Evolutionary conservation across 192 early-diverging fungal species (phyloP).

Genomic region (Linnemannia elongata): DNA sequence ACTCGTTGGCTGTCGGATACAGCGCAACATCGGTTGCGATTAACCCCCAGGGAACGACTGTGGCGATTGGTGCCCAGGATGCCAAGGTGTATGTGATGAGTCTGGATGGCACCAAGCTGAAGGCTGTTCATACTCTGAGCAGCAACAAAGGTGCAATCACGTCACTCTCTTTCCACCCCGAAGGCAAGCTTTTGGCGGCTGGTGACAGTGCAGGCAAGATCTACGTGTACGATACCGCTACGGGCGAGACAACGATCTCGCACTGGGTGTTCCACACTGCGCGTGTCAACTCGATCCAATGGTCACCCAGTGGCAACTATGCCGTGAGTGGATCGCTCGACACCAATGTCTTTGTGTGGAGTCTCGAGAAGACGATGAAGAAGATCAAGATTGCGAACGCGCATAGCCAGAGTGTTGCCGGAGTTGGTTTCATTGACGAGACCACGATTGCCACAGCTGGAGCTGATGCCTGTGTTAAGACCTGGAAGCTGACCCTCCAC

Average conservation of each 20-base stretch:
- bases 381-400: slow-evolving; percentile 82
- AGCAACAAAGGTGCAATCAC: slow-evolving; percentile 80
- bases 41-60: slow-evolving; percentile 58
- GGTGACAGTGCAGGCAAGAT: slow-evolving; percentile 90
- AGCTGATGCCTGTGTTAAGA: slow-evolving; percentile 86
- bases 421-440: slow-evolving; percentile 78
- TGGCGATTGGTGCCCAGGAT: slow-evolving; percentile 82
- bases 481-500: slow-evolving; percentile 65
- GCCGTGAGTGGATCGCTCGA: slow-evolving; percentile 89
- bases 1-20: slow-evolving; percentile 55
- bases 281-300: slow-evolving; percentile 84
- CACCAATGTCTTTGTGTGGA: slow-evolving; percentile 94
- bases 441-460: slow-evolving; percentile 81
- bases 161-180: slow-evolving; percentile 82
- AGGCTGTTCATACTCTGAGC: slow-evolving; percentile 31
- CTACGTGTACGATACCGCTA: slow-evolving; percentile 72
- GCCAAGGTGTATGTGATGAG: slow-evolving; percentile 75
- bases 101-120: slow-evolving; percentile 58
- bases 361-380: slow-evolving; percentile 81
- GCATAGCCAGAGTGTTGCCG: slow-evolving; percentile 84
- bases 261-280: slow-evolving; percentile 94
- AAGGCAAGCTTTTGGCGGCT: slow-evolving; percentile 79
- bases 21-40: slow-evolving; percentile 70
- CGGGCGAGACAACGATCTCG: slow-evolving; percentile 63
- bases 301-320: slow-evolving; percentile 82